Conservation (phyloP, 2,329 filamentous ascomycete species). For the Sclerotinia nivalis region DNA sequence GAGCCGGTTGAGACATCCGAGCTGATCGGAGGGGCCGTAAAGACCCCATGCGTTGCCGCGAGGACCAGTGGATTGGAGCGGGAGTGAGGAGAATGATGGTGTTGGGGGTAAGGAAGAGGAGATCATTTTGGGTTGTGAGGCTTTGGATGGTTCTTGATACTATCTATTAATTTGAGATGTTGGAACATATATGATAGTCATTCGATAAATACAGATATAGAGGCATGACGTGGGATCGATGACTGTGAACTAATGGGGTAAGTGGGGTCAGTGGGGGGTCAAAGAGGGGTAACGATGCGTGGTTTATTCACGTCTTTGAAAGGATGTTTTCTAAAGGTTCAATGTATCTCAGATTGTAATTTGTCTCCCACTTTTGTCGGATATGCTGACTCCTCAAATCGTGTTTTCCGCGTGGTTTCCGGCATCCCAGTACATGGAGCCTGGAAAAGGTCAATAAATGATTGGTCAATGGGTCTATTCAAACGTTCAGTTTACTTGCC, state of each 20-base stretch:
- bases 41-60: slow-evolving; percentile 48
- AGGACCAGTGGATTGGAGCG: slow-evolving; percentile 45
- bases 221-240: not conserved
- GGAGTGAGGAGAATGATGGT: slow-evolving; percentile 44
- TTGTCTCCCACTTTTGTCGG: no score
- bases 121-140: not conserved
- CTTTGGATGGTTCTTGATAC: not conserved
- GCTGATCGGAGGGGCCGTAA: slow-evolving; percentile 46
- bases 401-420: no score
- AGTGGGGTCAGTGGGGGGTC: not conserved
- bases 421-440: no score
- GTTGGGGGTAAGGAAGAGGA: not conserved
- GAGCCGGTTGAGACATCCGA: slow-evolving; percentile 48
- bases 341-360: no score
- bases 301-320: not conserved
- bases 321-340: not conserved
- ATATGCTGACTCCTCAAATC: no score
- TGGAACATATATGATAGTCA: not conserved
- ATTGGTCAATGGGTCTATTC: not conserved
- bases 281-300: not conserved
- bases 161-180: not conserved
- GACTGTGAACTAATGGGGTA: not conserved
- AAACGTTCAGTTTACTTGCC: not conserved
- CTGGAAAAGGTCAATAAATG: not conserved
- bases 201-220: not conserved